Conservation (phyloP, 1,284 basidiomycete species). For the Coriolopsis trogii region DNA sequence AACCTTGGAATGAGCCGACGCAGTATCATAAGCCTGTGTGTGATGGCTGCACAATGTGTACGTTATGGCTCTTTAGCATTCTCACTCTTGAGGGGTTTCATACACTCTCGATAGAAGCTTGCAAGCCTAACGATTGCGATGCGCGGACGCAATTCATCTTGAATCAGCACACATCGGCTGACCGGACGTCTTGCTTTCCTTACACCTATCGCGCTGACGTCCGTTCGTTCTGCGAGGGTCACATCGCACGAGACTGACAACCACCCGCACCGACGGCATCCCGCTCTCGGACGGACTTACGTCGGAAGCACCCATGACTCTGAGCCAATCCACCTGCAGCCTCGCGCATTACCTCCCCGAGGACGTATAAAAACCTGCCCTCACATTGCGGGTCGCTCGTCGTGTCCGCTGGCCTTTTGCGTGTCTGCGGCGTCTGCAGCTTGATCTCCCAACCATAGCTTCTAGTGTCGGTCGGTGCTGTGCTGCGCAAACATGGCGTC, state of each 20-base stretch:
- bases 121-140: no score
- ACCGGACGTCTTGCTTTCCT: no score
- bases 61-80: no score
- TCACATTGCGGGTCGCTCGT: constrained; percentile 1
- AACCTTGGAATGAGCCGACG: no score
- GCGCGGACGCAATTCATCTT: no score
- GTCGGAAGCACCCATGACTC: constrained; percentile 3
- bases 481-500: constrained; percentile 10
- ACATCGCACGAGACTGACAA: constrained; percentile 16
- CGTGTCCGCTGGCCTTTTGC: background rate
- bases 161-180: no score
- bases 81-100: no score
- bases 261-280: constrained; percentile 9
- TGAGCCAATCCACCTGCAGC: background rate
- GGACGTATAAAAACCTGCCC: constrained; percentile 7
- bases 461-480: constrained; percentile 15
- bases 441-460: constrained; percentile 2
- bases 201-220: no score
- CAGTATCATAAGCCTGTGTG: no score
- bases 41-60: no score
- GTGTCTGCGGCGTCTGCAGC: background rate
- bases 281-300: constrained; percentile 14
- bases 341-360: background rate
- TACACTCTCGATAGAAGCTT: no score
- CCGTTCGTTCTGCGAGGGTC: constrained; percentile 4